Conservation (phyloP, 805 yeast genomes). For the Tetrapisispora namnaoensis region DNA sequence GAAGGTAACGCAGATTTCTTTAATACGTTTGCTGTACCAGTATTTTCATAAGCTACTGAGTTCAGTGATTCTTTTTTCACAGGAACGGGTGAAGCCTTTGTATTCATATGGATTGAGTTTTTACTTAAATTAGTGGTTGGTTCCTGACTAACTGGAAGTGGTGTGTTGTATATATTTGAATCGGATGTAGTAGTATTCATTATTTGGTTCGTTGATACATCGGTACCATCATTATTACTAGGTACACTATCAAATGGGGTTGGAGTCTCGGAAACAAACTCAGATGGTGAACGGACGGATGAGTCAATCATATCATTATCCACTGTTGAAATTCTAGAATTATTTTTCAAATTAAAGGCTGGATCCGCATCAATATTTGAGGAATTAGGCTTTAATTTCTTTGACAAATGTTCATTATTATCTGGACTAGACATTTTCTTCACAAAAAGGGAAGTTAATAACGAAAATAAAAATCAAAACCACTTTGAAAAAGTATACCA, state of each 20-base stretch:
- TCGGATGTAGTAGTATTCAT: not conserved
- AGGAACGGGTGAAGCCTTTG: conserved; percentile 6
- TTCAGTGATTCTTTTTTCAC: conserved; percentile 8
- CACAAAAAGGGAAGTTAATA: too few species aligned
- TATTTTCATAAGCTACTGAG: not conserved
- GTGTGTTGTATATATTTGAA: not conserved
- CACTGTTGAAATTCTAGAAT: not conserved
- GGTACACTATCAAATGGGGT: conserved; percentile 13
- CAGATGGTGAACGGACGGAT: conserved; percentile 5
- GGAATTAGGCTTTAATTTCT: conserved; percentile 12
- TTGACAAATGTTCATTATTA: conserved; percentile 5
- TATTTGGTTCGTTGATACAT: not conserved
- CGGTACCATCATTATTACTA: conserved; percentile 6
- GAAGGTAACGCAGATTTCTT: not conserved
- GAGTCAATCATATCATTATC: conserved; percentile 6
- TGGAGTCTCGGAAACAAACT: conserved; percentile 8
- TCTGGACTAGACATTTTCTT: not conserved
- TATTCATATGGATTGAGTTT: not conserved
- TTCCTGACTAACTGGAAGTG: conserved; percentile 17
- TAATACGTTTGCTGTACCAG: too few species aligned
- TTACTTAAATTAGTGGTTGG: conserved; percentile 17
- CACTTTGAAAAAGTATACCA: too few species aligned
- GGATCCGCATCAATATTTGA: conserved; percentile 11
- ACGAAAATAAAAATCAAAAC: too few species aligned
- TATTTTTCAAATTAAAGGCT: conserved; percentile 14